Base-by-base conservation (phyloP, 23 red algal species). In the Cyanidiococcus yangmingshanensis region DNA sequence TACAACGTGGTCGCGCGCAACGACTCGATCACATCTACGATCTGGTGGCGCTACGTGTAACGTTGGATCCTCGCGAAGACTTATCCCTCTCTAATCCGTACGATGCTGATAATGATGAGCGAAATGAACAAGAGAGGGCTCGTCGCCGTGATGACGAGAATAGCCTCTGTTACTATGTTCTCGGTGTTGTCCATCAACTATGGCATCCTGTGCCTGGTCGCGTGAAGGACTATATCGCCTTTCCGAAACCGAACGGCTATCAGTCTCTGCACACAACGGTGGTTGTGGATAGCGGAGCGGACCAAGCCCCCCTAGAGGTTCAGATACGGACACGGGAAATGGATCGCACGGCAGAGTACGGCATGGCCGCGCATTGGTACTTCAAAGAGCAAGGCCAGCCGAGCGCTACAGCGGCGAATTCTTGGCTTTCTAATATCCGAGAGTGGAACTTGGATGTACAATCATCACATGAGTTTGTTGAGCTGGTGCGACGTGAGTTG, bases 181-280 rank as follows among this genome's bases (percentile, higher is more conserved):
- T 96, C 24, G 92, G 92, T 27, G 76, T 76, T 3, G 80, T 96
- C 2, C 92, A 96, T 76, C 58, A 79, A 29, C 41, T 96, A 41
- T 96, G 92, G 92, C 82, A 90, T 36, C 92, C 92, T 12, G 51
- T 96, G 25, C 92, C 92, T 77, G 86, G 86, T 32, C 83, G 89
- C 36, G 59, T 96, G 67, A 96, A 96, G 77, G 92, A 96, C 77
- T 96, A 96, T 57, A 96, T 96, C 39, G 92, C 92, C 24, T 96
- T 96, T 85, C 92, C 92, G 32, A 96, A 96, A 68, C 92, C 92
- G 3, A 96, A 96, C 57, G 92, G 92, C 30, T 96, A 96, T 77
- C 92, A 90, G 59, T 88, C 83, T 40, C 76, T 96, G 41, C 92
- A 96, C 85, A 96, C 92, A 25, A 87, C 89, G 38, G 87, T 96